phyloP scores from a whole-genome alignment of 257 asterid genomes.

The Orobanche coerulescens region DNA sequence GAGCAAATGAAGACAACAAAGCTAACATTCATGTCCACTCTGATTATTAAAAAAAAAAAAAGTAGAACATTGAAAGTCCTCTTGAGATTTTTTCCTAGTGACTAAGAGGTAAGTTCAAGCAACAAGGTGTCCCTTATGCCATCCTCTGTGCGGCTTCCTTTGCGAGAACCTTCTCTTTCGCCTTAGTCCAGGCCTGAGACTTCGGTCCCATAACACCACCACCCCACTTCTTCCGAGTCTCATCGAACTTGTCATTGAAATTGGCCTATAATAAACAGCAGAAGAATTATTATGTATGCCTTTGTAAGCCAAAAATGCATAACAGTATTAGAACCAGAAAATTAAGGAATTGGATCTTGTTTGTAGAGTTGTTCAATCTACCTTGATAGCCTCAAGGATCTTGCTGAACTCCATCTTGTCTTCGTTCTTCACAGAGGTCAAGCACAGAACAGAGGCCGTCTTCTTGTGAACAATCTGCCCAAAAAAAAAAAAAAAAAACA shows the following conservation, averaged over 20 bases:
- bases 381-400: not conserved
- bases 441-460: slow-evolving; percentile 42
- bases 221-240: slow-evolving; percentile 46
- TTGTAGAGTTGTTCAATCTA: not conserved
- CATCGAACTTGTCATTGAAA: slow-evolving; percentile 43
- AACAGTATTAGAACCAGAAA: no score
- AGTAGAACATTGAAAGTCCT: no score
- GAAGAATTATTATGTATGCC: not conserved
- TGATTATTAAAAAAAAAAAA: no score
- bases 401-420: slow-evolving; percentile 40
- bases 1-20: no score
- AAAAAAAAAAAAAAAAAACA: not conserved
- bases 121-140: slow-evolving; percentile 22
- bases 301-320: no score
- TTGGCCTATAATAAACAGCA: slow-evolving; percentile 28
- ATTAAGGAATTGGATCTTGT: no score
- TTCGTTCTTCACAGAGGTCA: slow-evolving; percentile 47
- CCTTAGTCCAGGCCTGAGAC: slow-evolving; percentile 39
- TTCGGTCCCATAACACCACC: slow-evolving; percentile 52
- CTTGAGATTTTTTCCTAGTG: no score
- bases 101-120: no score
- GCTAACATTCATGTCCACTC: no score
- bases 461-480: slow-evolving; percentile 39
- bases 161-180: slow-evolving; percentile 36
- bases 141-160: slow-evolving; percentile 42